A percentile compares a stretch with the other conserved stretches of the same genome.
Conservation (phyloP, 352 stramenopile genomes). For the Phytophthora boehmeriae region DNA sequence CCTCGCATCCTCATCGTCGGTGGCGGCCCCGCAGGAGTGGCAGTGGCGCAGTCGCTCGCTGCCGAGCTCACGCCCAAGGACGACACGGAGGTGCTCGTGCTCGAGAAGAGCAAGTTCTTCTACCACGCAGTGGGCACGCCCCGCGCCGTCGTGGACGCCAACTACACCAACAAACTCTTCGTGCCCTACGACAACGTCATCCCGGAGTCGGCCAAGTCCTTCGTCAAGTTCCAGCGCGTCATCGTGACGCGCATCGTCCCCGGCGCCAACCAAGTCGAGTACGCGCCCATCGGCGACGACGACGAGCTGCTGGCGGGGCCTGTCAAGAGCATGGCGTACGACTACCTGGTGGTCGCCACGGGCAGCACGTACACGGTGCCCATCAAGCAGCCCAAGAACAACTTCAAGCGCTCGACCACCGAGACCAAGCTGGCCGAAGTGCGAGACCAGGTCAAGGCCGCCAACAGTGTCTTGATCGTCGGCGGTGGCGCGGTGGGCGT, state of each 20-base stretch:
- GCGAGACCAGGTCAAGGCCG: constrained; percentile 45
- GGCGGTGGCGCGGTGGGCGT: constrained; percentile 61
- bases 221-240: constrained; percentile 49
- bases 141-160: constrained; percentile 49
- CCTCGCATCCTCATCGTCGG: constrained; percentile 62
- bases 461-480: constrained; percentile 58
- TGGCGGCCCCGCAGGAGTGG: constrained; percentile 52
- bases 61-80: constrained; percentile 36
- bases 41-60: constrained; percentile 45
- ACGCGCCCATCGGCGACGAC: constrained; percentile 38
- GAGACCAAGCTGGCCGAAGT: constrained; percentile 46
- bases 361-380: constrained; percentile 63
- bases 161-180: constrained; percentile 59
- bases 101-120: constrained; percentile 65
- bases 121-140: constrained; percentile 51
- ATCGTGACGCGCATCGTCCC: constrained; percentile 43
- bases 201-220: constrained; percentile 30
- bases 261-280: constrained; percentile 44
- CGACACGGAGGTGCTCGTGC: constrained; percentile 45
- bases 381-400: constrained; percentile 51
- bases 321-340: constrained; percentile 47
- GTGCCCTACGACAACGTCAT: constrained; percentile 60
- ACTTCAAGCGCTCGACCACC: constrained; percentile 36
- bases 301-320: constrained; percentile 29
- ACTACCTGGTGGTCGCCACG: constrained; percentile 69